Conservation (phyloP, 768 basidiomycete genomes). For the Tylopilus plumbeoviolaceoides region DNA sequence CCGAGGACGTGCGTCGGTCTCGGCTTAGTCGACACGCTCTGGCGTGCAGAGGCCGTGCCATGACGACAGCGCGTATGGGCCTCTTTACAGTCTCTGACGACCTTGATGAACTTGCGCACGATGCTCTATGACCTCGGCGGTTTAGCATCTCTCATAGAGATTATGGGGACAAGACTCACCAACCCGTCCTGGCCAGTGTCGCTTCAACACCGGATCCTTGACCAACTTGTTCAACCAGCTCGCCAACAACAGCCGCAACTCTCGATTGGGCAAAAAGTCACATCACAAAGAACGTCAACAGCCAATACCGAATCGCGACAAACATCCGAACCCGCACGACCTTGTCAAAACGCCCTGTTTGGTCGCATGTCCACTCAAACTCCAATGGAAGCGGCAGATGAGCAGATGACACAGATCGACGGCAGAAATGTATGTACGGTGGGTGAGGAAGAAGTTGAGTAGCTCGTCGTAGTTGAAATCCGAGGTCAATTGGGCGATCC, state of each 20-base stretch:
- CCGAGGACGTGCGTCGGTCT: too few species aligned
- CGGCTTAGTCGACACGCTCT: too few species aligned
- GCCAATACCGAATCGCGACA: conserved; percentile 86
- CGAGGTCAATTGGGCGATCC: conserved; percentile 88
- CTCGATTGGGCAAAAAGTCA: conserved; percentile 83
- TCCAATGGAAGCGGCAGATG: conserved; percentile 91
- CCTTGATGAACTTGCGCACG: conserved; percentile 77
- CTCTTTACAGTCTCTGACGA: too few species aligned
- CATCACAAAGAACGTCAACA: conserved; percentile 84
- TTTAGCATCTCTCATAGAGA: conserved; percentile 4
- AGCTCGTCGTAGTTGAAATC: conserved; percentile 86
- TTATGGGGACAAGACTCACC: conserved; percentile 46
- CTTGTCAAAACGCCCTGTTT: conserved; percentile 64
- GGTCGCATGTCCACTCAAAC: conserved; percentile 40
- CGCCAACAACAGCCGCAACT: conserved; percentile 66
- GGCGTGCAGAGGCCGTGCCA: too few species aligned
- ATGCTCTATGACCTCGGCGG: conserved; percentile 51
- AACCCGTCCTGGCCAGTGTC: conserved; percentile 64
- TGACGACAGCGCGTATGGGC: too few species aligned
- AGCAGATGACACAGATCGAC: too few species aligned
- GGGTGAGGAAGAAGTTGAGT: too few species aligned
- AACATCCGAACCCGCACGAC: conserved; percentile 85
- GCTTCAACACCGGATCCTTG: conserved; percentile 64
- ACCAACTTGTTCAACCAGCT: conserved; percentile 79
- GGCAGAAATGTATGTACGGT: too few species aligned